Conservation (phyloP, 441 rosid genomes). For the Rhodomyrtus psidioides region DNA sequence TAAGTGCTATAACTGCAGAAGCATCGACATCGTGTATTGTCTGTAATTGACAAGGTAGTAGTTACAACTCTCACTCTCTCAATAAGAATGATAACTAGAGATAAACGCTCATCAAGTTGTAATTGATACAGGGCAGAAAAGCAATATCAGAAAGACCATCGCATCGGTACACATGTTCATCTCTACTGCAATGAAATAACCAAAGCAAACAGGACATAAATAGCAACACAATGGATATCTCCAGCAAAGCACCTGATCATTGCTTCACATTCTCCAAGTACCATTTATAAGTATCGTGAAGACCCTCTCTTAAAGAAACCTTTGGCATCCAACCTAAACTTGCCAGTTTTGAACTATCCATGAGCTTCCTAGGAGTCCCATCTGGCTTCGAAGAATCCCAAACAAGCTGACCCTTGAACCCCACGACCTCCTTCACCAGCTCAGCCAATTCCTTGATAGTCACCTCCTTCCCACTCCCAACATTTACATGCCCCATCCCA, state of each 20-base stretch:
- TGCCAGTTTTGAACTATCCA: conserved; percentile 85
- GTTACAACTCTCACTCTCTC: neutral
- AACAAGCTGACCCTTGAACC: conserved; percentile 68
- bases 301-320: conserved; percentile 69
- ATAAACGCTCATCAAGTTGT: neutral
- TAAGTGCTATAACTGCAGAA: neutral
- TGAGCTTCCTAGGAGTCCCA: conserved; percentile 92
- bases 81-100: neutral
- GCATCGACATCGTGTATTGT: neutral
- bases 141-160: neutral
- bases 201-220: neutral
- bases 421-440: conserved; percentile 83
- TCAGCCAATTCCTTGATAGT: conserved; percentile 87
- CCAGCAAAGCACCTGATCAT: conserved; percentile 1
- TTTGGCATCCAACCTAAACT: conserved; percentile 76
- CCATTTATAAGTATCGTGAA: conserved; percentile 86
- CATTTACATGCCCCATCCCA: conserved; percentile 73
- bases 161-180: neutral
- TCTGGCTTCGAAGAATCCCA: conserved; percentile 88
- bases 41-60: neutral
- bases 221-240: neutral
- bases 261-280: conserved; percentile 60
- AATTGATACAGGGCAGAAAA: neutral
- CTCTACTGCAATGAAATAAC: neutral
- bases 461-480: conserved; percentile 91